Conservation (phyloP, 2,329 filamentous ascomycete genomes). For the Didymosphaeria variabile region DNA sequence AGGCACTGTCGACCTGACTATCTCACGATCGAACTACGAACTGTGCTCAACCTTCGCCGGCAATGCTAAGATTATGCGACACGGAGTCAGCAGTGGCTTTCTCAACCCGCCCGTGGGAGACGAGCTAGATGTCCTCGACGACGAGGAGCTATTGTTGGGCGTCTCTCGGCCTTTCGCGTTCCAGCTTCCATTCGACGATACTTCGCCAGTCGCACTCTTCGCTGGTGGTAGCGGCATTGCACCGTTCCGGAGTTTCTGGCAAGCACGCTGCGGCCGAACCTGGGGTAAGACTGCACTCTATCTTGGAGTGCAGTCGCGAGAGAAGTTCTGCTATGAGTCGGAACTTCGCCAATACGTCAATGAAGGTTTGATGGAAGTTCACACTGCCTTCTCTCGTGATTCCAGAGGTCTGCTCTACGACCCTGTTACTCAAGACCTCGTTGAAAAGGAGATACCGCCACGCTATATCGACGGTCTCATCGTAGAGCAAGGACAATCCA, state of each 20-base stretch:
- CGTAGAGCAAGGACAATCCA: constrained; percentile 59
- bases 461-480: constrained; percentile 64
- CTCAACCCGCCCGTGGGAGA: constrained; percentile 61
- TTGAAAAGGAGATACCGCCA: constrained; percentile 60
- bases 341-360: constrained; percentile 46
- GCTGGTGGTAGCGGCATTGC: constrained; percentile 54
- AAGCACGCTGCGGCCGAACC: constrained; percentile 28
- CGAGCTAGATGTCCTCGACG: constrained; percentile 44
- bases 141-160: constrained; percentile 62
- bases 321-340: constrained; percentile 36
- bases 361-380: constrained; percentile 61
- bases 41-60: constrained; percentile 48
- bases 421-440: constrained; percentile 51
- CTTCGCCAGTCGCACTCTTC: constrained; percentile 62
- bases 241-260: constrained; percentile 38
- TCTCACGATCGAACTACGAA: constrained; percentile 62
- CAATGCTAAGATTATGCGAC: constrained; percentile 38
- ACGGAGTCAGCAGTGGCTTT: constrained; percentile 63
- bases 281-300: constrained; percentile 34
- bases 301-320: constrained; percentile 32
- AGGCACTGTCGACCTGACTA: constrained; percentile 59
- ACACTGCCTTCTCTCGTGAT: constrained; percentile 64
- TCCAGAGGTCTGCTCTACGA: constrained; percentile 59
- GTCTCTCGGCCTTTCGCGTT: constrained; percentile 63
- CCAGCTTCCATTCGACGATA: constrained; percentile 61